These are phyloP conservation scores for Acanthochlamys bracteata DNA, from an alignment of 106 monocot genomes.

Conservation along the genomic window DNA sequence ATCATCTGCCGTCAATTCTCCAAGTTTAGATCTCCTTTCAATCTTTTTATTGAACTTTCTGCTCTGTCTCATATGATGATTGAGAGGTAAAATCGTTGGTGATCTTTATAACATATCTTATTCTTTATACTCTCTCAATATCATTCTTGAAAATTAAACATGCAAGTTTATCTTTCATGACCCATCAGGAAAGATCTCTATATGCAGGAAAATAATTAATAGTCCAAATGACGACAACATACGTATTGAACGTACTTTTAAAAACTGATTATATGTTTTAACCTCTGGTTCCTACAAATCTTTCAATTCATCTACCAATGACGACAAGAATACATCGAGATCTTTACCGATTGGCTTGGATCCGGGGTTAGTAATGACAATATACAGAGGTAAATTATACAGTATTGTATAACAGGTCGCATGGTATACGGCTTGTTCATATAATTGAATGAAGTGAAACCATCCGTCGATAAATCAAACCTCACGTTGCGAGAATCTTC, in stretches of 20 bases:
- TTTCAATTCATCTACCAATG: slow-evolving; percentile 9
- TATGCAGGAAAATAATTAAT: slow-evolving; percentile 15
- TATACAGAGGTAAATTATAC: slow-evolving; percentile 12
- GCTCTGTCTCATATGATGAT: not conserved
- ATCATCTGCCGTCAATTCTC: not conserved
- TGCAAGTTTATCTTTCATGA: slow-evolving; percentile 9
- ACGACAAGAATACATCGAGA: slow-evolving; percentile 6
- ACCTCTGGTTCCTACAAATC: not conserved
- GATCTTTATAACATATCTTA: slow-evolving; percentile 2
- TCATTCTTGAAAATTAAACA: slow-evolving; percentile 1
- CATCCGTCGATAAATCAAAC: slow-evolving; percentile 9
- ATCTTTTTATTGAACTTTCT: not conserved
- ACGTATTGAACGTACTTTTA: slow-evolving; percentile 9
- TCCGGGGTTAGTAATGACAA: not conserved
- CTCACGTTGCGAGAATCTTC: not conserved
- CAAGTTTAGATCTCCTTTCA: too few species aligned
- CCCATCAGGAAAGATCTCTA: slow-evolving; percentile 13
- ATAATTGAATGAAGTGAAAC: slow-evolving; percentile 3
- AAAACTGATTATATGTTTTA: slow-evolving; percentile 6
- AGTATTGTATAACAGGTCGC: slow-evolving; percentile 1
- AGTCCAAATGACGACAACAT: slow-evolving; percentile 2
- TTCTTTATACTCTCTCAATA: not conserved
- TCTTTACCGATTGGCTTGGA: not conserved
- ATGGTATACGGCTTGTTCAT: slow-evolving; percentile 6
- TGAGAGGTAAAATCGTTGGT: not conserved